Evolutionary conservation across 176 grass and related monocot genomes (phyloP), one percentile per base, ranked within the genome.

Genomic region (Eragrostis curvula): DNA sequence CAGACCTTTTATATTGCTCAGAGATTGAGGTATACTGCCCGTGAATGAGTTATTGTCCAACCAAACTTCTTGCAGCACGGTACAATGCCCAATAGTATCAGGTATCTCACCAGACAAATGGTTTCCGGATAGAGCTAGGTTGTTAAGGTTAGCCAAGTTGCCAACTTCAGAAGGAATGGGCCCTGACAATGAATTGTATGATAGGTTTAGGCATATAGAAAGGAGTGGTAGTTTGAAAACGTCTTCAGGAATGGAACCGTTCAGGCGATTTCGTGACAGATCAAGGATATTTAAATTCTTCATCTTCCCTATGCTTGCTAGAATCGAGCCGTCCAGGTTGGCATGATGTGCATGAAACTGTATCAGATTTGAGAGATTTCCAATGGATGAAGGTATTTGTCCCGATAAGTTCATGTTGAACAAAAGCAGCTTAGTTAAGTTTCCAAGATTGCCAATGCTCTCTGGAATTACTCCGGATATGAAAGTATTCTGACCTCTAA

Each of bases 41-140:
- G 74, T 28, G 14, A 92, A 80, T 4, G n/a, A 81, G 66, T 92
- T 95, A 0, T 16, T 29, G 30, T 78, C 87, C 57, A 95, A 5
- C 56, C 10, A 12, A 8, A 89, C 57, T 2, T 0, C 29, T 71
- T 83, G 16, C 10, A 94, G 53, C 25, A 74, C 44, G 6, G 9
- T 39, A 8, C 86, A 89, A 5, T 79, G 41, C 0, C 63, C 75
- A 15, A 85, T 66, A 9, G n/a, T 59, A 1, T 55, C 36, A 9
- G 89, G 86, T 70, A 91, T 87, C 20, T 77, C 0, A 1, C 76
- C 75, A 1, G 77, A 69, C 8, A 93, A 12, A 9, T 78, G 61
- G 28, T 93, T 93, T 21, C 60, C 66, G 9, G 66, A 87, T 16
- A 90, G 71, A 30, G 9, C 0, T 5, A 82, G 30, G 1, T 1